Base-by-base conservation (phyloP, 176 grass and related monocot genomes). In the Raddia distichophylla region DNA sequence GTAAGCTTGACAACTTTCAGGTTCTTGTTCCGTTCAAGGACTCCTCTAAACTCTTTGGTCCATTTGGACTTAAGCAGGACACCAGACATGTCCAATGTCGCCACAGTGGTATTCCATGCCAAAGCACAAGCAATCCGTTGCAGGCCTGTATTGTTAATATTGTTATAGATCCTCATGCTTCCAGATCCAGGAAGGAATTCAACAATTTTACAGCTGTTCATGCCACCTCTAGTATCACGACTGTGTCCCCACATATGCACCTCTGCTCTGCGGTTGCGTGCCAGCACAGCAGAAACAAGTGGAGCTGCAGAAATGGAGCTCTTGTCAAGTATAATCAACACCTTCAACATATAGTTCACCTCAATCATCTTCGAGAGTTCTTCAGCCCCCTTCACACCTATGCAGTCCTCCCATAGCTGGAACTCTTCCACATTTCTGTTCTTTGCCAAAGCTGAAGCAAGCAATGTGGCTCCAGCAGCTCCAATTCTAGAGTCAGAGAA, bases 281-380 rank as follows among this genome's bases (percentile, higher is more conserved):
- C 88, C 72, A 95, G 69, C 45, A 93, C 86, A 75, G 92, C 82
- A 81, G 92, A 89, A 83, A 98, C 90, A 65, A 98, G 83, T 2
- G 92, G 92, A 52, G 95, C 85, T 11, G 91, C 86, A 11, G 92
- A 60, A 69, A 95, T 84, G 33, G 86, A 88, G 51, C 84, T 86
- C 27, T 91, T 91, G 74, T 98, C 95, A 76, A 98, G 75, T 60
- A 95, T 81, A 60, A 90, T 76, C 65, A 98, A 67, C 73, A 89
- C 43, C 76, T 89, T 93, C 67, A 98, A 74, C 9, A 89, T 62
- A 85, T 81, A 84, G 34, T 98, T 98, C 81, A 89, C 88, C 78
- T 98, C 95, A 69, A 98, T 95, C 92, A 93, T 89, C 74, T 89
- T 89, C 64, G 92, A 89, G 60, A 98, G 86, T 65, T 95, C 95